A percentile compares a stretch with the other conserved stretches of the same genome.
phyloP scores from a whole-genome alignment of 2,329 filamentous ascomycete genomes.

The Boeremia lycopersici region DNA sequence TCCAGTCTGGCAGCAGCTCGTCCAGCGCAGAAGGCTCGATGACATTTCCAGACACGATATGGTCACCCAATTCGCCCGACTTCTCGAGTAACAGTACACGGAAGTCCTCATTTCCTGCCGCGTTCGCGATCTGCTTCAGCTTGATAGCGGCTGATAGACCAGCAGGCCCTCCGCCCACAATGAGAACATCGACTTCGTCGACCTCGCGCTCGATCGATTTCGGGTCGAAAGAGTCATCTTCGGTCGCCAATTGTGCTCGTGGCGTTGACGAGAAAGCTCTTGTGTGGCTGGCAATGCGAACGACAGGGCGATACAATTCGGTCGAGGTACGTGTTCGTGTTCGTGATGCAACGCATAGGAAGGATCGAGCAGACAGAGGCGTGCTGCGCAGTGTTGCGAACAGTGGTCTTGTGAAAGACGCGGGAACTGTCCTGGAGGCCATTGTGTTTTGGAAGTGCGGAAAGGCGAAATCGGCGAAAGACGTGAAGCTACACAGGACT shows the following conservation, averaged over 20 bases:
- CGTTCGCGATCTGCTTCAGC: conserved; percentile 92
- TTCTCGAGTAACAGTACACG: conserved; percentile 92
- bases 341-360: conserved; percentile 24
- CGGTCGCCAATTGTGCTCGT: conserved; percentile 35
- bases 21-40: conserved; percentile 87
- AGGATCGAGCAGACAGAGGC: conserved; percentile 26
- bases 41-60: conserved; percentile 95
- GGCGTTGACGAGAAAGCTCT: conserved; percentile 44
- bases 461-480: conserved; percentile 15
- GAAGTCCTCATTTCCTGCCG: conserved; percentile 94
- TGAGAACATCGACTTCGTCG: conserved; percentile 95
- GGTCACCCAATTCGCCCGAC: conserved; percentile 90
- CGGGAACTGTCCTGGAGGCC: conserved; percentile 40
- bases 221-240: conserved; percentile 51
- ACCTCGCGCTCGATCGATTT: conserved; percentile 78
- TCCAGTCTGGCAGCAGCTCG: conserved; percentile 93
- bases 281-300: conserved; percentile 47
- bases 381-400: conserved; percentile 28
- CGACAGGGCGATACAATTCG: conserved; percentile 37
- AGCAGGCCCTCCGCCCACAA: conserved; percentile 93
- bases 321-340: conserved; percentile 23
- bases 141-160: conserved; percentile 92
- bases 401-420: conserved; percentile 35
- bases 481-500: conserved; percentile 5
- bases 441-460: conserved; percentile 28